Evolutionary conservation across 257 asterid genomes (phyloP).

Genomic region (Solanum microdontum): DNA sequence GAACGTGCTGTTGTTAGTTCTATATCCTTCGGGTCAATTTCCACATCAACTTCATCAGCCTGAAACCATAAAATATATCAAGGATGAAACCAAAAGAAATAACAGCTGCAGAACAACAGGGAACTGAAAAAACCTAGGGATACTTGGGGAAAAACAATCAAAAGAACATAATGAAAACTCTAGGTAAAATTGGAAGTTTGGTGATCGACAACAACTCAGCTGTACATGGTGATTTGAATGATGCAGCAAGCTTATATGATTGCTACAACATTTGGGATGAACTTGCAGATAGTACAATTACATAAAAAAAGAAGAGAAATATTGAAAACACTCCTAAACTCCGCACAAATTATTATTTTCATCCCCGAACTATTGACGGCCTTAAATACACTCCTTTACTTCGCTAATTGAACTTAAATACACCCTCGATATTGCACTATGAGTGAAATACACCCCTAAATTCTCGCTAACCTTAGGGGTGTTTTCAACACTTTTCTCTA

Average conservation of each 20-base stretch:
- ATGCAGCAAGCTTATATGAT: neutral
- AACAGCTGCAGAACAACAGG: neutral
- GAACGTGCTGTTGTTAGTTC: slow-evolving; percentile 96
- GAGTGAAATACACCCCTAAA: no score
- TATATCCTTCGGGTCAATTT: slow-evolving; percentile 92
- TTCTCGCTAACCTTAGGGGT: no score
- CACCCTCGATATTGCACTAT: no score
- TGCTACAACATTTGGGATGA: neutral
- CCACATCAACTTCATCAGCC: slow-evolving; percentile 99
- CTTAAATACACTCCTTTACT: no score
- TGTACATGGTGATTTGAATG: neutral
- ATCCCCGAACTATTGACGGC: no score
- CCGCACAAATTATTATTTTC: no score
- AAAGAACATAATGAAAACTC: neutral
- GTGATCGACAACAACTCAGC: neutral
- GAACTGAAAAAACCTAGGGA: neutral
- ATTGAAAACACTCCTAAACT: no score
- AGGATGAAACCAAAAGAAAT: slow-evolving; percentile 3
- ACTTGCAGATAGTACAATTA: neutral
- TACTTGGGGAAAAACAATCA: neutral
- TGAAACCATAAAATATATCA: slow-evolving; percentile 19
- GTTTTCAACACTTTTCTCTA: no score
- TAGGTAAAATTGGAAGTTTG: neutral
- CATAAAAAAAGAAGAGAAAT: neutral
- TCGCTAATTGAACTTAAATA: no score